phyloP scores from a whole-genome alignment of 2,329 filamentous ascomycete genomes.

The Dactylonectria macrodidyma region DNA sequence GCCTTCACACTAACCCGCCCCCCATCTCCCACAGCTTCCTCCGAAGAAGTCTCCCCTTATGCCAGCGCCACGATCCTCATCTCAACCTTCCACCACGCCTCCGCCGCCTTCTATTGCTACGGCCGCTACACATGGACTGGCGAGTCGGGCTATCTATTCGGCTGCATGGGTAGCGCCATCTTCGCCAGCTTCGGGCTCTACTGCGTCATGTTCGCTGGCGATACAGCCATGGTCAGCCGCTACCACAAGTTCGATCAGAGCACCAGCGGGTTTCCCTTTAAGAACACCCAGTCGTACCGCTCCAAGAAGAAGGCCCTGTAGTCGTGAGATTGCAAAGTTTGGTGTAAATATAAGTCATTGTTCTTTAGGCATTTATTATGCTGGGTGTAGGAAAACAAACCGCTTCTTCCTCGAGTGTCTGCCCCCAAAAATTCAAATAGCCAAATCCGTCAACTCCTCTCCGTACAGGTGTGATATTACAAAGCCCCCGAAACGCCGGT shows the following conservation, averaged over 20 bases:
- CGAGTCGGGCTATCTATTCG: constrained; percentile 73
- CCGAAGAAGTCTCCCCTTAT: constrained; percentile 67
- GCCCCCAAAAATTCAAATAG: constrained; percentile 27
- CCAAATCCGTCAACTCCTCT: constrained; percentile 47
- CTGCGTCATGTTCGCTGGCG: constrained; percentile 56
- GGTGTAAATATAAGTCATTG: constrained; percentile 30
- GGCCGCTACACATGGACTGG: constrained; percentile 72
- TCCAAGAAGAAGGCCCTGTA: constrained; percentile 56
- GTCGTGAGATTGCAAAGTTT: constrained; percentile 3
- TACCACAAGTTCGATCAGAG: constrained; percentile 57
- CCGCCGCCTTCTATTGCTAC: constrained; percentile 78
- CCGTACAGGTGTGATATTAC: constrained; percentile 37
- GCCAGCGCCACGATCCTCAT: constrained; percentile 77
- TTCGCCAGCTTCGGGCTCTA: constrained; percentile 69
- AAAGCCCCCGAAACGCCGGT: constrained; percentile 23
- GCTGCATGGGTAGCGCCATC: constrained; percentile 68
- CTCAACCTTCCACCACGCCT: constrained; percentile 76
- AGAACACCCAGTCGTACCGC: constrained; percentile 55
- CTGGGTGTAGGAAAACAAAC: constrained; percentile 15
- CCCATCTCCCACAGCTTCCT: constrained; percentile 35
- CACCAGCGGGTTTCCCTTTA: constrained; percentile 58
- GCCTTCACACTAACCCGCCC: constrained; percentile 11
- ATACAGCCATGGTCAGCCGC: constrained; percentile 55
- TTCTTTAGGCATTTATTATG: constrained; percentile 31
- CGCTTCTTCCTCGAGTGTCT: constrained; percentile 15